These are phyloP conservation scores for Lipomyces yamadae DNA, from an alignment of 805 yeast genomes.

Conservation along the genomic window DNA sequence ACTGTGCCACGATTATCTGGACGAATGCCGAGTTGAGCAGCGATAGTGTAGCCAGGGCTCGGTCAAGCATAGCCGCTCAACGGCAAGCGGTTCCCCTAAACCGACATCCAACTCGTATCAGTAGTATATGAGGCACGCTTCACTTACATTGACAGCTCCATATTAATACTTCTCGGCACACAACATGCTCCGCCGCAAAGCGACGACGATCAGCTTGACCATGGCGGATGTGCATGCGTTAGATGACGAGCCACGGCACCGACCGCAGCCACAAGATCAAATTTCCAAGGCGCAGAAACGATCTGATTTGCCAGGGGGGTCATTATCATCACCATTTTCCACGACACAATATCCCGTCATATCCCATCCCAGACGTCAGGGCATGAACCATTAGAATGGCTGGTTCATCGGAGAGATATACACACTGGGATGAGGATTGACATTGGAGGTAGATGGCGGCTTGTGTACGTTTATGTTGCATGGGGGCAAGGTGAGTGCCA, in stretches of 20 bases:
- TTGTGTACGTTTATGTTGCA: background rate
- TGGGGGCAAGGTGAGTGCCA: too few species aligned
- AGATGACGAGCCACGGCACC: slow-evolving; percentile 29
- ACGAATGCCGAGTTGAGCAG: too few species aligned
- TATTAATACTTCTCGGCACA: background rate
- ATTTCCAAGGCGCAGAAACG: slow-evolving; percentile 3
- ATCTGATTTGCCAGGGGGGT: slow-evolving; percentile 2
- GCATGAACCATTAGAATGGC: background rate
- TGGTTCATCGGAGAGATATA: background rate
- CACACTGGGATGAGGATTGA: background rate
- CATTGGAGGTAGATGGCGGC: background rate
- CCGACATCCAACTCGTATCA: too few species aligned
- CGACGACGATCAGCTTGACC: slow-evolving; percentile 33
- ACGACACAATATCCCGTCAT: background rate
- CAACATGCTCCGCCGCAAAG: slow-evolving; percentile 34
- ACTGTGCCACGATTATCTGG: too few species aligned
- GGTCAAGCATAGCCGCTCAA: too few species aligned
- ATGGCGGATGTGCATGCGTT: slow-evolving; percentile 36
- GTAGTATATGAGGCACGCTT: too few species aligned
- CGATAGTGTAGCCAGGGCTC: too few species aligned
- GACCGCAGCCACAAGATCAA: slow-evolving; percentile 2
- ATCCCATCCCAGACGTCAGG: slow-evolving; percentile 1
- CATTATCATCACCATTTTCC: slow-evolving; percentile 7
- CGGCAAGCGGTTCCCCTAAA: too few species aligned
- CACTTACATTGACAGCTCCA: background rate